Evolutionary conservation across 2,329 filamentous ascomycete genomes (phyloP), one percentile per base, ranked within the genome.

Genomic region (Grosmannia clavigera): DNA sequence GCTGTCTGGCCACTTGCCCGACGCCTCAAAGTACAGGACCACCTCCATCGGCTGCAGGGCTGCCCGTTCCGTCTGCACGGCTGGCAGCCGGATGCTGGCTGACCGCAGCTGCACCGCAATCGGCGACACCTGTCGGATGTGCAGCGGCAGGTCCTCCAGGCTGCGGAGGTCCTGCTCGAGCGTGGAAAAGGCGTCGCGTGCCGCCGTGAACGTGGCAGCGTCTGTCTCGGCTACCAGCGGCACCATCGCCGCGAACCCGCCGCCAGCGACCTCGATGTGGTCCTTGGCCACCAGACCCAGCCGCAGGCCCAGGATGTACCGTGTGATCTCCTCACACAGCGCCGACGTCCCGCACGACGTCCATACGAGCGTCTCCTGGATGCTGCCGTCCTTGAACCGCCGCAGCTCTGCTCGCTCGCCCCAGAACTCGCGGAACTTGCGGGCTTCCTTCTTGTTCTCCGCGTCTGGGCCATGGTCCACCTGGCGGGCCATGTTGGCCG

Each of bases 341-440:
- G 85, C 82, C 3, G 79, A 76, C 1, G 83, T 76, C 1, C 81
- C 76, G 59, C 81, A 79, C 12, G 85, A 81, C 2, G 78, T 78
- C 94, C 94, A 99, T 25, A 95, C 86, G 35, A 97, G 77, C 68
- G 89, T 96, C 72, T 99, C 95, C 10, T 91, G 79, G 65, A 99
- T 96, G 66, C 87, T 92, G 27, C 94, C 94, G 68, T 97, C 91
- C 67, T 92, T 95, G 77, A 99, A 99, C 25, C 94, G 88, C 64
- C 94, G 84, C 54, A 99, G 78, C 71, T 99, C 94, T 1, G 94
- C 83, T 70, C 94, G 95, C 11, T 92, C 87, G 7, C 92, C 94
- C 94, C 95, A 99, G 70, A 99, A 97, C 40, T 86, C 83, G 43
- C 90, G 88, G 71, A 96, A 99, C 38, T 80, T 80, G 11, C 85